Conservation (phyloP, 2,329 filamentous ascomycete genomes). For the Myriosclerotinia scirpicola region DNA sequence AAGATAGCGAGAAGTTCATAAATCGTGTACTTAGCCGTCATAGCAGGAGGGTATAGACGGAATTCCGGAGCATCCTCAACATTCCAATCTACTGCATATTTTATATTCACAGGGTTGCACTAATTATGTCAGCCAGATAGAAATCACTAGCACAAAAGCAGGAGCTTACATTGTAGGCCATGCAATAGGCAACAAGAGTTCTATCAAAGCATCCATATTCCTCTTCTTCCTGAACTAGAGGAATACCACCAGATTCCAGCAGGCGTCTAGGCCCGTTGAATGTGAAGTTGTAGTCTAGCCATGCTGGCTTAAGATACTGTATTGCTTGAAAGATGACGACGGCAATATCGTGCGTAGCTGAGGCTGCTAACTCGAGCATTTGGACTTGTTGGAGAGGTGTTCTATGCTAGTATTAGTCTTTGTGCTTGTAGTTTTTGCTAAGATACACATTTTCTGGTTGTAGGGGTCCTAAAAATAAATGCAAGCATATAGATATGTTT, state of each 20-base stretch:
- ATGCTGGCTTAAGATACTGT: conserved; percentile 64
- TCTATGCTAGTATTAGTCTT: conserved; percentile 17
- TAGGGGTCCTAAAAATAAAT: neutral
- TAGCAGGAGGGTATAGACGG: conserved; percentile 58
- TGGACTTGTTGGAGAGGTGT: conserved; percentile 56
- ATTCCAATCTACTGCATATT: conserved; percentile 59
- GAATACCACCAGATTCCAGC: conserved; percentile 48
- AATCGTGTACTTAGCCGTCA: conserved; percentile 54
- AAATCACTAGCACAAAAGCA: neutral
- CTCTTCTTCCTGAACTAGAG: conserved; percentile 54
- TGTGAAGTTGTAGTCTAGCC: conserved; percentile 61
- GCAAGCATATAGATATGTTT: neutral
- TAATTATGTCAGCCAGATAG: conserved; percentile 21
- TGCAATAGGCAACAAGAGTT: conserved; percentile 67
- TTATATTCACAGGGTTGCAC: conserved; percentile 62
- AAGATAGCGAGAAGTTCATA: conserved; percentile 69
- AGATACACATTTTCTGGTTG: neutral
- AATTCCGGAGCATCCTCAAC: conserved; percentile 69
- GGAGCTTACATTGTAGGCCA: conserved; percentile 58
- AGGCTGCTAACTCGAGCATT: conserved; percentile 61
- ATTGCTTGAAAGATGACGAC: conserved; percentile 60
- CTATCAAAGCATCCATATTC: conserved; percentile 62
- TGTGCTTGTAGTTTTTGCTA: neutral
- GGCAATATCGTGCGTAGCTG: conserved; percentile 63
- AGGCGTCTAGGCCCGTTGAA: conserved; percentile 59